phyloP scores from a whole-genome alignment of 2,329 filamentous ascomycete species.

The Orbilia oligospora region DNA sequence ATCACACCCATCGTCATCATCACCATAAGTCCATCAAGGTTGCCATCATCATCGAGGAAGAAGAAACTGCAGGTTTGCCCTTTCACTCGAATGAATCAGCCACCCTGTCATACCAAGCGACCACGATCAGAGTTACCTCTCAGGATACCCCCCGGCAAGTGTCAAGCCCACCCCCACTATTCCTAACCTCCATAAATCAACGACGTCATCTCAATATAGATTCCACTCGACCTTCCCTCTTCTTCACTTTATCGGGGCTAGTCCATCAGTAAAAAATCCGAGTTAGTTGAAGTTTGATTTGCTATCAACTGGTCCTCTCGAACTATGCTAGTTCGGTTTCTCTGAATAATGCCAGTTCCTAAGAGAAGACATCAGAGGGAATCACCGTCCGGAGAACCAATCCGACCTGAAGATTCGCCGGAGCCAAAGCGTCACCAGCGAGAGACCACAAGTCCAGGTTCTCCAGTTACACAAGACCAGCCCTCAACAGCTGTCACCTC shows the following conservation, averaged over 20 bases:
- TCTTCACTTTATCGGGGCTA: neutral
- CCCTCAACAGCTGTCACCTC: neutral
- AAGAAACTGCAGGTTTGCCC: neutral
- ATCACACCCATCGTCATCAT: neutral
- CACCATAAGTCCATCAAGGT: neutral
- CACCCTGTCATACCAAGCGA: slow-evolving; percentile 19
- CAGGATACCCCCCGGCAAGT: neutral
- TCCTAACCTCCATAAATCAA: neutral
- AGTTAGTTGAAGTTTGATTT: neutral
- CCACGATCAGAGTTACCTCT: slow-evolving; percentile 27
- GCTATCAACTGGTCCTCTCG: neutral
- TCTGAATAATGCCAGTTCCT: slow-evolving; percentile 39
- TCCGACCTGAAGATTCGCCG: slow-evolving; percentile 23
- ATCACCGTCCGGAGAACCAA: slow-evolving; percentile 15
- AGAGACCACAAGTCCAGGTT: neutral
- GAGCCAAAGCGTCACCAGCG: slow-evolving; percentile 45
- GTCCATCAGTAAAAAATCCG: neutral
- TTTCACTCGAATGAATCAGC: neutral
- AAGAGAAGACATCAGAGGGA: slow-evolving; percentile 54
- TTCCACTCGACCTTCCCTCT: neutral
- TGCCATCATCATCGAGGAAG: neutral
- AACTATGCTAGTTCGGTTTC: slow-evolving; percentile 11
- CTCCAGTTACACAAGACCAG: slow-evolving; percentile 4
- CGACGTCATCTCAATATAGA: neutral
- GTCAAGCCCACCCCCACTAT: neutral